These are phyloP conservation scores for Tylopilus felleus DNA, from an alignment of 768 basidiomycete species.

Conservation along the genomic window DNA sequence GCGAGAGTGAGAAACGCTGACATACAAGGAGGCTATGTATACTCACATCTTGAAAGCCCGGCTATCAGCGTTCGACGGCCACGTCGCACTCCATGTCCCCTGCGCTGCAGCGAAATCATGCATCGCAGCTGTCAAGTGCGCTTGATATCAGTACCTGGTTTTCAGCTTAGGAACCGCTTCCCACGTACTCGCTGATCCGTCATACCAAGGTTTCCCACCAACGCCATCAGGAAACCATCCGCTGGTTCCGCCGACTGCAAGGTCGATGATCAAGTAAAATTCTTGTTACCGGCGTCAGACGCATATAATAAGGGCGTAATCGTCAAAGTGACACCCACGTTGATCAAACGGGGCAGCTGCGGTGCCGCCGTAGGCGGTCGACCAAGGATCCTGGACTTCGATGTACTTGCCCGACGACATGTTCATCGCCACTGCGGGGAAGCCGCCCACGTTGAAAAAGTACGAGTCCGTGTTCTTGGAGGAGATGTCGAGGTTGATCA, in stretches of 20 bases:
- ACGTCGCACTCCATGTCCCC: conserved; percentile 68
- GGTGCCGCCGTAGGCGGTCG: conserved; percentile 36
- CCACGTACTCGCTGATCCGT: conserved; percentile 48
- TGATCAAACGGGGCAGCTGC: conserved; percentile 44
- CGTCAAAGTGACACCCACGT: conserved; percentile 21
- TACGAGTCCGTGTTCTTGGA: conserved; percentile 40
- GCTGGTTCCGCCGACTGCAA: conserved; percentile 78
- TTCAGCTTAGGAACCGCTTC: neutral
- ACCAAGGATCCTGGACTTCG: conserved; percentile 49
- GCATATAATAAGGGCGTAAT: neutral
- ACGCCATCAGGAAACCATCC: conserved; percentile 48
- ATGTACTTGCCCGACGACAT: conserved; percentile 36
- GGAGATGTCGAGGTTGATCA: conserved; percentile 49
- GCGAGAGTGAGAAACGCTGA: neutral
- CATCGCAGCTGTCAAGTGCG: conserved; percentile 52
- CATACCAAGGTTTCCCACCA: conserved; percentile 61
- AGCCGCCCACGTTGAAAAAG: conserved; percentile 52
- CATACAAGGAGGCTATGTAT: too few species aligned
- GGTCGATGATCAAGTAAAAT: conserved; percentile 79
- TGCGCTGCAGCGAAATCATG: conserved; percentile 60
- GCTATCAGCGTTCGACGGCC: conserved; percentile 60
- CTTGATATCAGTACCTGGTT: conserved; percentile 15
- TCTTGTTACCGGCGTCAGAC: conserved; percentile 37
- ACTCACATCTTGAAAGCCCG: conserved; percentile 67
- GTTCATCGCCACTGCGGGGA: conserved; percentile 49